phyloP scores from a whole-genome alignment of 1,284 basidiomycete genomes.

The Sanguinoderma infundibulare region DNA sequence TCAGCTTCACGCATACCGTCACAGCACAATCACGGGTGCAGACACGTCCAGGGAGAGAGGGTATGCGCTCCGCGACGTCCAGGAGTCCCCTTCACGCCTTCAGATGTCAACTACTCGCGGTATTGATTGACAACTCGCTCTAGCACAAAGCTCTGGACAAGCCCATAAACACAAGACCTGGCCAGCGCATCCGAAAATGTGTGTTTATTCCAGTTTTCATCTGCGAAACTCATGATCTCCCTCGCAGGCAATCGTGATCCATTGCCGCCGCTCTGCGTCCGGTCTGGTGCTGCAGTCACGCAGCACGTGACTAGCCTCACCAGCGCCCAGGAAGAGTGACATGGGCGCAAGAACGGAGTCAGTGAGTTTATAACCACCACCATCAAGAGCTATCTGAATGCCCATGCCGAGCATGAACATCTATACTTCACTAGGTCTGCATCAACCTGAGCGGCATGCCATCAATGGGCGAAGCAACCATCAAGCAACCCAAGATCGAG shows the following conservation, averaged over 20 bases:
- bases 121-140: no score
- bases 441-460: conserved; percentile 9
- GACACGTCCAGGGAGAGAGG: no score
- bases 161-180: no score
- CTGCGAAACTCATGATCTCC: neutral
- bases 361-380: conserved; percentile 20
- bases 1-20: no score
- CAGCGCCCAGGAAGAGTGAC: conserved; percentile 2
- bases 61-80: no score
- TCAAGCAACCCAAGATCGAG: conserved; percentile 1
- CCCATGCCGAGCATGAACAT: conserved; percentile 2
- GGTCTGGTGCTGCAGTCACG: neutral
- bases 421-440: conserved; percentile 9
- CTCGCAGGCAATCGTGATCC: no score
- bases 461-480: neutral
- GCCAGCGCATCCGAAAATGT: no score
- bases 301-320: conserved; percentile 7
- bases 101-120: no score
- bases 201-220: neutral
- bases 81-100: no score
- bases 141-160: no score
- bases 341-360: conserved; percentile 3
- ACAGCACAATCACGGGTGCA: no score
- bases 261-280: neutral
- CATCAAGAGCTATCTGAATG: conserved; percentile 9